Conservation (phyloP, 352 stramenopile genomes). For the Pythium phragmiticola region DNA sequence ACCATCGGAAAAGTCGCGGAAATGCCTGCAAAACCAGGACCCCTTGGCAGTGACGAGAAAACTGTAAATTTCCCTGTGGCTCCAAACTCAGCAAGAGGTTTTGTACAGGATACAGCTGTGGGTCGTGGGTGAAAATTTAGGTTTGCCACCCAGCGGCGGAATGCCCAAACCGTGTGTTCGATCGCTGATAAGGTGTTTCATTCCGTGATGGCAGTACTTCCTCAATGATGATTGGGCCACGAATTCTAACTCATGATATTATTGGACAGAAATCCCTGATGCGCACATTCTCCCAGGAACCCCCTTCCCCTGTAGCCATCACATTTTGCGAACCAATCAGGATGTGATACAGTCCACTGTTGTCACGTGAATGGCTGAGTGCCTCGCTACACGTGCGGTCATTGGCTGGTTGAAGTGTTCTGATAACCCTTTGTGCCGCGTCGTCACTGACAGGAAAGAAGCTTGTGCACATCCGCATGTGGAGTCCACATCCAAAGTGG, state of each 20-base stretch:
- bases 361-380: slow-evolving; percentile 13
- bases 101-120: too few species aligned
- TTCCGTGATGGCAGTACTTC: slow-evolving; percentile 10
- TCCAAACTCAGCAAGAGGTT: background rate
- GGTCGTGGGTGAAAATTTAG: background rate
- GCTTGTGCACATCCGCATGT: background rate
- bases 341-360: background rate
- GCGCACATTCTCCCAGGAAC: slow-evolving; percentile 1
- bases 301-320: slow-evolving; percentile 16
- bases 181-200: background rate
- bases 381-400: background rate
- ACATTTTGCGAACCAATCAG: slow-evolving; percentile 8
- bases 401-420: slow-evolving; percentile 6
- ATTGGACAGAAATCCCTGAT: background rate
- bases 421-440: background rate
- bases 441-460: background rate
- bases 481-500: background rate
- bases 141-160: slow-evolving; percentile 1
- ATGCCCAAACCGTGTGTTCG: background rate
- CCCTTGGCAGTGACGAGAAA: background rate
- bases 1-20: slow-evolving; percentile 24
- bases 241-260: background rate
- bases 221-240: slow-evolving; percentile 6
- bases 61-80: too few species aligned
- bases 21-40: background rate